These are phyloP conservation scores for Anthracocystis walkeri DNA, from an alignment of 1,284 basidiomycete species.

Conservation along the genomic window DNA sequence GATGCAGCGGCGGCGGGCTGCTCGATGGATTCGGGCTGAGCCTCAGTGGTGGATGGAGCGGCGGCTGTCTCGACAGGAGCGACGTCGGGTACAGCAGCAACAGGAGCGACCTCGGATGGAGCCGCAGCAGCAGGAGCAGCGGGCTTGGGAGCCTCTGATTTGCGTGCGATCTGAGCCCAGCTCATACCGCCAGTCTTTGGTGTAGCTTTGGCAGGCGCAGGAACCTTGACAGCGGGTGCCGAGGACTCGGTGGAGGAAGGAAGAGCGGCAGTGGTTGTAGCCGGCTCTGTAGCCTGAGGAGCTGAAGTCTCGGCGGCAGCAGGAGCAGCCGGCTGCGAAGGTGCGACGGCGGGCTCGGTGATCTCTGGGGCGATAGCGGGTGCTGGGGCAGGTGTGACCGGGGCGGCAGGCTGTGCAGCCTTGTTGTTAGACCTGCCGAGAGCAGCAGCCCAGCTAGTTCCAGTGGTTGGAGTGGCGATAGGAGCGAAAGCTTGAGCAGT, in stretches of 20 bases:
- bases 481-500: slow-evolving; percentile 48
- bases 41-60: slow-evolving; percentile 19
- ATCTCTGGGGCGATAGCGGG: slow-evolving; percentile 36
- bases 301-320: slow-evolving; percentile 18
- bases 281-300: slow-evolving; percentile 33
- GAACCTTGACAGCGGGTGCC: slow-evolving; percentile 52
- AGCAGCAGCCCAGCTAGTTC: slow-evolving; percentile 61
- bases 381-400: slow-evolving; percentile 36
- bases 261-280: slow-evolving; percentile 48
- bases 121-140: slow-evolving; percentile 25
- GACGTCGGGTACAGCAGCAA: slow-evolving; percentile 14
- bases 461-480: slow-evolving; percentile 47
- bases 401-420: slow-evolving; percentile 22
- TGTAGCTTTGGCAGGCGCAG: slow-evolving; percentile 40
- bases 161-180: slow-evolving; percentile 69
- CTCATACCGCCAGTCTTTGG: slow-evolving; percentile 56
- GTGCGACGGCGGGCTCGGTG: slow-evolving; percentile 23
- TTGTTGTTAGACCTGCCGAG: slow-evolving; percentile 45
- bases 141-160: slow-evolving; percentile 60
- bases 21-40: slow-evolving; percentile 18
- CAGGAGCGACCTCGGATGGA: slow-evolving; percentile 13
- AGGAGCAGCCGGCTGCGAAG: slow-evolving; percentile 22
- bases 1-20: slow-evolving; percentile 4
- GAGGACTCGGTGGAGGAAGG: slow-evolving; percentile 31
- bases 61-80: slow-evolving; percentile 18